Evolutionary conservation across 768 basidiomycete genomes (phyloP).

Genomic region (Krasilnikovozyma curviuscula): DNA sequence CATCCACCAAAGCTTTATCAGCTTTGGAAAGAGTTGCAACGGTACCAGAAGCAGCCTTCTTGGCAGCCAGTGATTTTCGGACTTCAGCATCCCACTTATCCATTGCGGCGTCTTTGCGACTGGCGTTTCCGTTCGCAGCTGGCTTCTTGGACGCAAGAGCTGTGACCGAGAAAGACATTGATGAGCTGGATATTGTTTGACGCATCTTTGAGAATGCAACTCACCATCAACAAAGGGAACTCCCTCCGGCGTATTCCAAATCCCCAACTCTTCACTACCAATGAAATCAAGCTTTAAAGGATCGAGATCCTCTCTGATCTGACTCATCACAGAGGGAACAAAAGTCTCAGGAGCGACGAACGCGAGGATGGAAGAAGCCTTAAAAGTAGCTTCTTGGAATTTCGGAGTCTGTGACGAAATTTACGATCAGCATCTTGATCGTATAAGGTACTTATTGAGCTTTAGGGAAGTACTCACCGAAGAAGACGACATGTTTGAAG

Average conservation of each 20-base stretch:
- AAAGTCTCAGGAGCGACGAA: slow-evolving; percentile 57
- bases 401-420: slow-evolving; percentile 15
- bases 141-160: slow-evolving; percentile 46
- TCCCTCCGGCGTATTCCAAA: slow-evolving; percentile 75
- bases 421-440: too few relatives aligned
- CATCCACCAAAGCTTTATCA: slow-evolving; percentile 61
- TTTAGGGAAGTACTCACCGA: too few relatives aligned
- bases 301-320: slow-evolving; percentile 47
- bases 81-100: slow-evolving; percentile 91
- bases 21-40: slow-evolving; percentile 49
- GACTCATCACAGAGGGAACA: slow-evolving; percentile 50
- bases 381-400: slow-evolving; percentile 42
- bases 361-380: slow-evolving; percentile 51
- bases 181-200: too few relatives aligned
- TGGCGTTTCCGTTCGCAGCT: slow-evolving; percentile 32
- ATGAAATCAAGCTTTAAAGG: slow-evolving; percentile 40
- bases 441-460: too few relatives aligned
- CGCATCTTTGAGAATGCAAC: slow-evolving; percentile 5
- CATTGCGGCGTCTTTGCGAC: slow-evolving; percentile 74
- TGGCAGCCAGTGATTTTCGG: slow-evolving; percentile 61
- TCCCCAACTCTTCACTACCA: slow-evolving; percentile 52
- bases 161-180: slow-evolving; percentile 20
- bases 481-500: too few relatives aligned
- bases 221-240: slow-evolving; percentile 59
- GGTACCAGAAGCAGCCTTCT: slow-evolving; percentile 39